Percentiles rank a stretch among this genome's conserved stretches.
Evolutionary conservation across 2,329 filamentous ascomycete genomes (phyloP).

Genomic region (Aspergillus sp.): DNA sequence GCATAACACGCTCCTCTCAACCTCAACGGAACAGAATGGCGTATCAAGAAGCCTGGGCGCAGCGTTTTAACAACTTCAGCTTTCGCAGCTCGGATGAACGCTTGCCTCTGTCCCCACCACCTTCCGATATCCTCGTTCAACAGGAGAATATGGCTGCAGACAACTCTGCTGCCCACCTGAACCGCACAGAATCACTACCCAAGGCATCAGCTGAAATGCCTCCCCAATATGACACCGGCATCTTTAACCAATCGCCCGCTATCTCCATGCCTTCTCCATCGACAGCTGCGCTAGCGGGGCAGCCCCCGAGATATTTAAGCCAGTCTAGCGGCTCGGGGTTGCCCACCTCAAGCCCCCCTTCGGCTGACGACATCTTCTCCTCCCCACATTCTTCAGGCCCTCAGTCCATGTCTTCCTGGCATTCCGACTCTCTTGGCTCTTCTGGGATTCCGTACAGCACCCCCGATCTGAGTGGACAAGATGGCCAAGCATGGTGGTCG

Average conservation of each 20-base stretch:
- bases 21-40: slow-evolving; percentile 47
- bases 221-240: slow-evolving; percentile 34
- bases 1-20: slow-evolving; percentile 58
- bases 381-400: slow-evolving; percentile 43
- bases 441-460: slow-evolving; percentile 39
- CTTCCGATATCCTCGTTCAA: slow-evolving; percentile 46
- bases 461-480: slow-evolving; percentile 41
- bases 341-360: slow-evolving; percentile 38
- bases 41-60: slow-evolving; percentile 53
- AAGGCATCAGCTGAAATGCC: slow-evolving; percentile 34
- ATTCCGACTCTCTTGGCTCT: slow-evolving; percentile 42
- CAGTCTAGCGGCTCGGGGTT: slow-evolving; percentile 33
- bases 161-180: slow-evolving; percentile 32
- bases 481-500: slow-evolving; percentile 46
- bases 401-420: slow-evolving; percentile 45
- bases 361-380: slow-evolving; percentile 42
- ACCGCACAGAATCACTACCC: slow-evolving; percentile 39
- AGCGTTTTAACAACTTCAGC: slow-evolving; percentile 57
- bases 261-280: slow-evolving; percentile 39
- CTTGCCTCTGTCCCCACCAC: slow-evolving; percentile 49
- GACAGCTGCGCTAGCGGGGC: slow-evolving; percentile 29
- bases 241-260: slow-evolving; percentile 38
- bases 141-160: slow-evolving; percentile 41
- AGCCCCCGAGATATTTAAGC: slow-evolving; percentile 37
- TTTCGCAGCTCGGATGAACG: slow-evolving; percentile 49